Conservation (phyloP, 176 grass and related monocot genomes). For the Avena atlantica region DNA sequence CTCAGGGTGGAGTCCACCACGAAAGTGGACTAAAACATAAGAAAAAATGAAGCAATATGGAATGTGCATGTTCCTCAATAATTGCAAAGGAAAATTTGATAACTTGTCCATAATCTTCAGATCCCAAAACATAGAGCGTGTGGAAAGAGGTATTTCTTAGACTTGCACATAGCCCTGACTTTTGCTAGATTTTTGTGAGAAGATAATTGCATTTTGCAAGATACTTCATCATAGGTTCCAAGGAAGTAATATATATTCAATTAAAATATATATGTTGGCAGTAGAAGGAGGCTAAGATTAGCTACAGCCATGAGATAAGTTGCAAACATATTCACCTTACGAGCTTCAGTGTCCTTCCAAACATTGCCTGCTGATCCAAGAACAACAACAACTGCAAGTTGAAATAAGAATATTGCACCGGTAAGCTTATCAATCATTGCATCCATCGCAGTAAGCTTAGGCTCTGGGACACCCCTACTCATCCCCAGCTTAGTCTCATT, state of each 20-base stretch:
- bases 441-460: conserved; percentile 95
- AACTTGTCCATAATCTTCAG: not conserved
- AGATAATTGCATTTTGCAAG: conserved; percentile 30
- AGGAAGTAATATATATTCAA: not conserved
- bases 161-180: not conserved
- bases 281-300: not conserved
- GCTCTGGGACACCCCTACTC: conserved; percentile 91
- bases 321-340: conserved; percentile 63
- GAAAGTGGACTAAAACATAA: not conserved
- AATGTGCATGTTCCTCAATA: conserved; percentile 9
- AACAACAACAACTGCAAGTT: conserved; percentile 90
- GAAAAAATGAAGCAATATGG: not conserved
- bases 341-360: conserved; percentile 98
- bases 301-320: conserved; percentile 2
- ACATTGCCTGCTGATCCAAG: conserved; percentile 92
- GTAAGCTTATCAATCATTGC: conserved; percentile 99
- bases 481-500: conserved; percentile 99
- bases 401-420: conserved; percentile 98
- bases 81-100: not conserved
- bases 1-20: not conserved
- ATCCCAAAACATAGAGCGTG: not conserved
- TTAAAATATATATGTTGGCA: not conserved
- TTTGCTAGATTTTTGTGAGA: conserved; percentile 15
- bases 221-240: conserved; percentile 9
- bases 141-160: conserved; percentile 18